These are phyloP conservation scores for Phycomyces blakesleeanus DNA, from an alignment of 192 early-diverging fungal genomes.

Conservation along the genomic window DNA sequence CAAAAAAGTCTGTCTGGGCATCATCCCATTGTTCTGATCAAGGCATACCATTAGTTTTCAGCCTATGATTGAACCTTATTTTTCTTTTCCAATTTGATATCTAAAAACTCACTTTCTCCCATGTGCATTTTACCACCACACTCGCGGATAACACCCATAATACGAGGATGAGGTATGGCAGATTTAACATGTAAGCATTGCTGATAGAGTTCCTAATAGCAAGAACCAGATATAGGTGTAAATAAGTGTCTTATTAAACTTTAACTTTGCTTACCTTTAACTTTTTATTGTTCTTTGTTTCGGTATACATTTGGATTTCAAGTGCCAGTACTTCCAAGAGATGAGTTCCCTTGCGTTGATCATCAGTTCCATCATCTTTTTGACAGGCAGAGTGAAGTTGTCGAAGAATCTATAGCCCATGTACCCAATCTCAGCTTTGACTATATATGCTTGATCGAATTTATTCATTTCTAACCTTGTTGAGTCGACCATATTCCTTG, in stretches of 20 bases:
- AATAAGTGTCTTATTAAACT: not conserved
- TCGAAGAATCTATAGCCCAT: slow-evolving; percentile 57
- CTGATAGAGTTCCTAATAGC: slow-evolving; percentile 67
- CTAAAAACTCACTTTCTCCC: slow-evolving; percentile 69
- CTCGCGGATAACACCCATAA: slow-evolving; percentile 96
- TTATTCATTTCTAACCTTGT: slow-evolving; percentile 43
- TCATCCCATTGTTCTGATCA: slow-evolving; percentile 78
- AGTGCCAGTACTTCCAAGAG: slow-evolving; percentile 91
- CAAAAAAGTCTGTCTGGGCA: slow-evolving; percentile 93
- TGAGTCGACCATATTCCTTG: slow-evolving; percentile 68
- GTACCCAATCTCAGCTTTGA: no score
- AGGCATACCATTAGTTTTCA: not conserved
- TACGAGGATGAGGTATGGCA: slow-evolving; percentile 92
- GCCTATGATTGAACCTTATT: not conserved
- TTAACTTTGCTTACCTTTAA: slow-evolving; percentile 66
- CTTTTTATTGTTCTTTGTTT: slow-evolving; percentile 79
- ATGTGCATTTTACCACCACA: slow-evolving; percentile 99
- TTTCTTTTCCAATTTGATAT: not conserved
- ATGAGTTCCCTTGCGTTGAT: slow-evolving; percentile 90
- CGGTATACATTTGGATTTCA: slow-evolving; percentile 96
- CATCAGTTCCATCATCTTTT: slow-evolving; percentile 76
- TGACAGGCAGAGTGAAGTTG: slow-evolving; percentile 73
- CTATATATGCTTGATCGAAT: no score
- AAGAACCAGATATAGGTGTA: not conserved
- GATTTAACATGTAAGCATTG: slow-evolving; percentile 85